Conservation (phyloP, 2,329 filamentous ascomycete genomes). For the Aspergillus pseudoglaucus region DNA sequence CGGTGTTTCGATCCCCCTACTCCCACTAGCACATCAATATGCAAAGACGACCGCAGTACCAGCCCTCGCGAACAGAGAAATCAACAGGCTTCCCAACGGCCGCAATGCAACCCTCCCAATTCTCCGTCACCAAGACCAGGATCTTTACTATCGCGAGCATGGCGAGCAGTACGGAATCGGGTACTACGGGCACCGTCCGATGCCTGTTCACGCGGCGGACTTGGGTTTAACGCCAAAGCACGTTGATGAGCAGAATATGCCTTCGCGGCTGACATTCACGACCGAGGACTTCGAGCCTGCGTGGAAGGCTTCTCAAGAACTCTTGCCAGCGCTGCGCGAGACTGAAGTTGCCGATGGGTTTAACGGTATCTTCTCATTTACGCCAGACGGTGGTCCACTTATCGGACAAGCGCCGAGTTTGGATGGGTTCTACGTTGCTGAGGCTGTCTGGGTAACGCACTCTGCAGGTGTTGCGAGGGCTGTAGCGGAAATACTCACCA, state of each 20-base stretch:
- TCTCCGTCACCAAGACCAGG: conserved; percentile 56
- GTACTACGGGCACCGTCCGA: conserved; percentile 57
- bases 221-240: conserved; percentile 49
- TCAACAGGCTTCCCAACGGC: conserved; percentile 41
- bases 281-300: conserved; percentile 54
- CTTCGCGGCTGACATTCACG: conserved; percentile 56
- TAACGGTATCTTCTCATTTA: conserved; percentile 62
- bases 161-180: conserved; percentile 58
- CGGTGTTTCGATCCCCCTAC: conserved; percentile 51
- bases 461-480: conserved; percentile 58
- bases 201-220: conserved; percentile 52
- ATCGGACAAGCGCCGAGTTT: conserved; percentile 53
- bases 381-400: conserved; percentile 56
- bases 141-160: conserved; percentile 60
- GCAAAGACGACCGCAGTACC: conserved; percentile 54
- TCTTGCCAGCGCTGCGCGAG: conserved; percentile 49
- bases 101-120: conserved; percentile 49
- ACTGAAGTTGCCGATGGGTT: conserved; percentile 54
- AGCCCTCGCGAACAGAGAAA: conserved; percentile 31
- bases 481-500: conserved; percentile 53
- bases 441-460: conserved; percentile 62
- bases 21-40: conserved; percentile 59
- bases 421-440: conserved; percentile 58
- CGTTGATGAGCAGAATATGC: conserved; percentile 56
- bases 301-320: conserved; percentile 50